Conservation (phyloP, 2,329 filamentous ascomycete species). For the Aschersonia sp. region DNA sequence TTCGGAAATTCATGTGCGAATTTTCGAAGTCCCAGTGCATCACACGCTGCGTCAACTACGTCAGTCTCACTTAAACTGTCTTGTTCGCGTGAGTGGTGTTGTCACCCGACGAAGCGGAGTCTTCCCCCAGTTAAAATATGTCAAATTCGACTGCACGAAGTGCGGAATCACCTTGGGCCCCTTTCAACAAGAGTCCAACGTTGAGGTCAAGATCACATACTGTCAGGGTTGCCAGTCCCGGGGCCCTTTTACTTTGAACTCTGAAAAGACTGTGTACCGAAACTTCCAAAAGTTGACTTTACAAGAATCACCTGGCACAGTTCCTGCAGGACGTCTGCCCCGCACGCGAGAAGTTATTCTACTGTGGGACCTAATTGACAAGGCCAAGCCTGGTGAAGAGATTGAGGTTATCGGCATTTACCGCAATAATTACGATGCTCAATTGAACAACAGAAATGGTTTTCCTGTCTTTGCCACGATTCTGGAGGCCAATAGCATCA, state of each 20-base stretch:
- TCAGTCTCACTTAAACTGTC: constrained; percentile 88
- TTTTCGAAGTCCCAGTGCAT: constrained; percentile 84
- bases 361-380: constrained; percentile 93
- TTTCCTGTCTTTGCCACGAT: constrained; percentile 98
- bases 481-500: constrained; percentile 89
- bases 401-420: constrained; percentile 96
- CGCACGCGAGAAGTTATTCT: constrained; percentile 89
- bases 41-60: constrained; percentile 92
- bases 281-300: constrained; percentile 98
- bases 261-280: constrained; percentile 93
- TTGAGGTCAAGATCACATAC: constrained; percentile 91
- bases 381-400: constrained; percentile 92
- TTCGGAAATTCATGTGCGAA: constrained; percentile 92
- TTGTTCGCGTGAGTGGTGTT: constrained; percentile 87
- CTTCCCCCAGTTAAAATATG: constrained; percentile 94
- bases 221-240: constrained; percentile 94
- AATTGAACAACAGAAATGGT: constrained; percentile 95
- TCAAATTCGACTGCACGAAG: constrained; percentile 95
- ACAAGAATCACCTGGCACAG: constrained; percentile 92
- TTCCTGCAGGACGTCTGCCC: constrained; percentile 86
- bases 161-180: constrained; percentile 85
- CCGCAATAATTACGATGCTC: constrained; percentile 94
- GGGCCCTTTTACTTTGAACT: constrained; percentile 89
- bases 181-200: constrained; percentile 93
- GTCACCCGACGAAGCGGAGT: constrained; percentile 90